Conservation (phyloP, 176 grass and related monocot genomes). For the Triticum turgidum region DNA sequence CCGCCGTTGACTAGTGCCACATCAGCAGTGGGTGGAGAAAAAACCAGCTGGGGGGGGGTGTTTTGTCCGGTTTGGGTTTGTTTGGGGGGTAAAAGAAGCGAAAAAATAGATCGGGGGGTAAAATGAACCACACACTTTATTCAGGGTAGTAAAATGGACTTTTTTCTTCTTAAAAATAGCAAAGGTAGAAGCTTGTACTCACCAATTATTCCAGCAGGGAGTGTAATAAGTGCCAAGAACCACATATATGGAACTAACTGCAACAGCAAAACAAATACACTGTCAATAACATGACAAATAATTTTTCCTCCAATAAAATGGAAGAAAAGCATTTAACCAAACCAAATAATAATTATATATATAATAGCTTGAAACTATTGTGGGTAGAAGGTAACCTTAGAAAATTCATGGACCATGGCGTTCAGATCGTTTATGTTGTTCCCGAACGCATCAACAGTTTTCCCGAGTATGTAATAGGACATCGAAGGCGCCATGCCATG, state of each 20-base stretch:
- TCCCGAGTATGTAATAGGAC: slow-evolving; percentile 54
- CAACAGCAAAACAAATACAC: slow-evolving; percentile 11
- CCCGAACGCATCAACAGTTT: slow-evolving; percentile 42
- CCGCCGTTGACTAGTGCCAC: too few relatives aligned
- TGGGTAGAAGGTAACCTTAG: slow-evolving; percentile 32
- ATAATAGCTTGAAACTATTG: neutral
- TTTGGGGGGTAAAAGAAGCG: too few relatives aligned
- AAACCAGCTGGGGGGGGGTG: too few relatives aligned
- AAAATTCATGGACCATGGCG: slow-evolving; percentile 40
- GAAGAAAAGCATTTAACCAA: slow-evolving; percentile 16
- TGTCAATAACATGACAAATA: slow-evolving; percentile 21
- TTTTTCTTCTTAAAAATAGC: neutral
- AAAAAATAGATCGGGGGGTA: too few relatives aligned
- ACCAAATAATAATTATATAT: neutral
- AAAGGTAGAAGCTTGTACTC: slow-evolving; percentile 17
- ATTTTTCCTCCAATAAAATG: neutral
- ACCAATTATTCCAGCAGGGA: slow-evolving; percentile 66
- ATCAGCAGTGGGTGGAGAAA: too few relatives aligned
- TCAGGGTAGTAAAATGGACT: too few relatives aligned
- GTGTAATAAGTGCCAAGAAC: slow-evolving; percentile 60
- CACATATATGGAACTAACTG: slow-evolving; percentile 64
- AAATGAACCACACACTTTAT: too few relatives aligned
- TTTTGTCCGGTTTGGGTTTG: too few relatives aligned
- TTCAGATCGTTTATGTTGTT: slow-evolving; percentile 36
- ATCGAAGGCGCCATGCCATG: slow-evolving; percentile 55